Base-by-base conservation (phyloP, 2,329 filamentous ascomycete genomes). In the Microdochium paspali region DNA sequence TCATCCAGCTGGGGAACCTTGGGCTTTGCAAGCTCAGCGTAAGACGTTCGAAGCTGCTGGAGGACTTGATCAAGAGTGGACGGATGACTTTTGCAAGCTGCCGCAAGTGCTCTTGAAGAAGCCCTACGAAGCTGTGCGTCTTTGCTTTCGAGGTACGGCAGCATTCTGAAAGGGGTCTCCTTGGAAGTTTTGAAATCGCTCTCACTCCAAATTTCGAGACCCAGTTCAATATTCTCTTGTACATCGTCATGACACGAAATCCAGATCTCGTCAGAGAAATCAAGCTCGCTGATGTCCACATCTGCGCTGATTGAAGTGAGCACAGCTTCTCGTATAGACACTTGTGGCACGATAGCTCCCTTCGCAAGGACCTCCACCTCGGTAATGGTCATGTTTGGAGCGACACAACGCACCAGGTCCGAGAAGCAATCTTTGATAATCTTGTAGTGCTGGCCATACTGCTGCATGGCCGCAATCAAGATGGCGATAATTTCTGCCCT, bases 361-460 rank as follows among this genome's bases (percentile, higher is more conserved):
- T 80, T 77, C 10, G 90, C 77, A n/a, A 97, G 76, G 15, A 87
- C 79, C 10, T 72, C 68, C 48, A 93, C 83, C 66, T 98, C 94
- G 2, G 76, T 67, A 3, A 73, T 63, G 48, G 66, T 82, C 54
- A 96, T 90, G 57, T 89, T 95, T 2, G 86, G 82, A 3, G 91
- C 85, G 46, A 97, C 77, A 53, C 85, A 90, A 50, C 90, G 83
- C 58, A 87, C 88, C 54, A 94, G 77, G 62, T 97, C 89, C 47
- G 85, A 77, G 53, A 98, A 79, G 58, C 89, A 95, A 65, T 98
- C 93, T 64, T 91, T 95, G 67, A 96, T 82, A 49, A 90, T 73
- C 66, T 95, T 95, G 71, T 96, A 96, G 66, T 98, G 93, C 60
- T 95, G 90, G 42, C 82, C 85, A 63, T 95, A 95, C 50, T 70